Conservation (phyloP, 768 basidiomycete species). For the Kwoniella bestiolae region DNA sequence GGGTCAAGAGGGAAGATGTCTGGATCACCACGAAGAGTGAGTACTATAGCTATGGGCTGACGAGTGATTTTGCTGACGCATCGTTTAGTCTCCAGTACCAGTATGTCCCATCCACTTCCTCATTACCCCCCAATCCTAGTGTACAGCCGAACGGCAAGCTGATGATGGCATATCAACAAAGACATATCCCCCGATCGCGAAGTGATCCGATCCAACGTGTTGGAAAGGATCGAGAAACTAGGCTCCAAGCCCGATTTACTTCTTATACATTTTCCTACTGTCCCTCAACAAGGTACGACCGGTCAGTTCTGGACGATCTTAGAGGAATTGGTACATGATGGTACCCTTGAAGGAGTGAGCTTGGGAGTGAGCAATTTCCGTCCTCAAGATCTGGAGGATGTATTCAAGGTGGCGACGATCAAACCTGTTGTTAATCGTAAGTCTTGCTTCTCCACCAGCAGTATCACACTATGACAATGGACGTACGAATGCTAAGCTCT, state of each 20-base stretch:
- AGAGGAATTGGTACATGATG: conserved; percentile 38
- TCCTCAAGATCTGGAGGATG: conserved; percentile 49
- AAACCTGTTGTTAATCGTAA: conserved; percentile 54
- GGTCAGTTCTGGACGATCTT: conserved; percentile 41
- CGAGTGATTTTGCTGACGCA: background rate
- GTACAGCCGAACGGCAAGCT: too few relatives aligned
- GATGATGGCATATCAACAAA: too few relatives aligned
- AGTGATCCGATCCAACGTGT: conserved; percentile 34
- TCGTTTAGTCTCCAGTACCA: conserved; percentile 12
- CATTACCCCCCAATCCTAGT: background rate
- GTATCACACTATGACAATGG: too few relatives aligned
- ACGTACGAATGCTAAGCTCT: too few relatives aligned
- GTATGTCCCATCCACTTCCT: background rate
- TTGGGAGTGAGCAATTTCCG: conserved; percentile 54
- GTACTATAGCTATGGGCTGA: too few relatives aligned
- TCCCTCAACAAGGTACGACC: conserved; percentile 46
- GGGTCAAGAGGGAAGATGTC: conserved; percentile 26
- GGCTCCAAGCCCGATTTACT: conserved; percentile 48
- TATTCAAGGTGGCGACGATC: conserved; percentile 43
- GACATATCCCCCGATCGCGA: conserved; percentile 18
- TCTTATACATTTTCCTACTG: conserved; percentile 55
- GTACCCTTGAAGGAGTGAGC: conserved; percentile 31
- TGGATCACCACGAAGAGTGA: conserved; percentile 51
- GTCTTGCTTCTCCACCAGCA: background rate
- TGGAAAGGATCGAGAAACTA: conserved; percentile 32